Evolutionary conservation across 2,329 filamentous ascomycete genomes (phyloP), one percentile per base, ranked within the genome.

Genomic region (Fusarium sp.): DNA sequence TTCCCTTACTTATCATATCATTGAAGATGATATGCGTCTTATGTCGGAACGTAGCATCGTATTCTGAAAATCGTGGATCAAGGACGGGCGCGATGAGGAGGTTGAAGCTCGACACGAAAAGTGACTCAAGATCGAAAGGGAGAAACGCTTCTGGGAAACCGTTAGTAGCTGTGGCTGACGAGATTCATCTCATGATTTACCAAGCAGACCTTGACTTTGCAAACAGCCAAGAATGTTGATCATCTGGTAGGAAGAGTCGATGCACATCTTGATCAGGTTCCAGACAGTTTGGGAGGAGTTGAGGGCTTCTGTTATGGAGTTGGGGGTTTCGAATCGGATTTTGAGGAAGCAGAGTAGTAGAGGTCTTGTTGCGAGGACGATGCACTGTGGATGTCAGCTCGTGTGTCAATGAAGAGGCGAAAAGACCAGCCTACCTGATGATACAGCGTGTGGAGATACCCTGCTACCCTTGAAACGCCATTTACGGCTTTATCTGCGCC

Each of bases 1-100:
- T 87, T 0, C 86, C 85, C 38, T 81, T 81, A 2, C 79, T 78
- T 12, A 83, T 78, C 78, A 88, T 86, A 18, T 85, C 84, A 31
- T 86, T 83, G 8, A 87, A 80, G 10, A 87, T 81, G 1, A 70
- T 60, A 42, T 84, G 83, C 0, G 83, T 81, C 41, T 83, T 84
- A 5, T 83, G 80, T 0, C 85, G 71, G 79, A 83, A 86, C 0
- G 72, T 60, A 0, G 73, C 68, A 5, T 79, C 79, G 46, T 80
- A 78, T 31, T 83, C 82, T 11, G 83, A 70, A 3, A 83, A 74
- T 11, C 73, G 70, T 1, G 77, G 66, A 46, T 84, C 82, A 18
- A 85, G 75, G 52, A 79, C 73, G 1, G 83, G 73, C 2, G 78
- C 82, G 3, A 86, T 71, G 1, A 85, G 72, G 0, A 86, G 77